Base-by-base conservation (phyloP, 495 filamentous ascomycete genomes). In the Talaromyces stipitatus region DNA sequence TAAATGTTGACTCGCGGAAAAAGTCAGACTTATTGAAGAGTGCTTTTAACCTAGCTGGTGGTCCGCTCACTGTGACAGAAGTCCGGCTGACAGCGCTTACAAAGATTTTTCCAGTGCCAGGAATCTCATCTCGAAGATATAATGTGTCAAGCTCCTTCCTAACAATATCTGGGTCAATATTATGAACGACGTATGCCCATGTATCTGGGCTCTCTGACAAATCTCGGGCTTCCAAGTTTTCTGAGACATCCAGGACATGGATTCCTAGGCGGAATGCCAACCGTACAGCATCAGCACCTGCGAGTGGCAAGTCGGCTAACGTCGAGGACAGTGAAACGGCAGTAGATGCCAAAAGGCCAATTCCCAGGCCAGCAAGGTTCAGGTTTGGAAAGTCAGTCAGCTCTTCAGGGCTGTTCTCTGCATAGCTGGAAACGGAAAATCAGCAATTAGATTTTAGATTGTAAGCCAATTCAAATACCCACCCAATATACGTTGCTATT, bases 161-260 rank as follows among this genome's bases (percentile, higher is more conserved):
- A n/a, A 71, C 69, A 1, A 57, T 65, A 4, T 67, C 63, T 7
- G 60, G 32, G 11, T 60, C 41, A 2, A 75, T 54, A n/a, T 66
- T 67, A 1, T 66, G 61, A 11, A 78, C 56, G 4, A 77, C 68
- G 47, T 70, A 70, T 2, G 77, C 75, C 77, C 76, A 80, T 36
- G 62, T 72, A 23, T 71, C 55, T 0, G 61, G 60, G 3, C 54
- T 20, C 7, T 54, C 48, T 51, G 52, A 57, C 3, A 57, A 51
- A 22, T 69, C 61, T 4, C 56, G 65, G 32, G 65, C 45, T 52
- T 77, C 59, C 14, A 78, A 56, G n/a, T 66, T 68, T 8, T 64
- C 54, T 0, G 72, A 75, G 0, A 76, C 61, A 14, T 64, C 61
- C 11, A 66, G 46, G 23, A 76, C 72, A 33, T 64, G 58, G 14